A percentile compares a stretch with the other conserved stretches of the same genome.
phyloP scores from a whole-genome alignment of 805 yeast species.

The Alloascoidea africana region DNA sequence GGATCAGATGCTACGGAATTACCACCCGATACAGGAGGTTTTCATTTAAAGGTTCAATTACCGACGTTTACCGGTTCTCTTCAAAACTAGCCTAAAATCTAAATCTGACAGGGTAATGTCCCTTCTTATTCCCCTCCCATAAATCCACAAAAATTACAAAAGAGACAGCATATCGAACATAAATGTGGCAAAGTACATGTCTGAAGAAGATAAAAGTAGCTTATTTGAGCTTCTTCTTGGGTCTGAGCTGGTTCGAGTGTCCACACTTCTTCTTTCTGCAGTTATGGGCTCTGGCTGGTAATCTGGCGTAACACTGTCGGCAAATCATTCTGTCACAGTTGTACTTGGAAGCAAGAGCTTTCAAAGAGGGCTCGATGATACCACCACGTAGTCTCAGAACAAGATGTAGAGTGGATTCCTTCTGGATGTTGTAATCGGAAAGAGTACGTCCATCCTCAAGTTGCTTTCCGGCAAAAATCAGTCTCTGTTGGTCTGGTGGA shows the following conservation, averaged over 20 bases:
- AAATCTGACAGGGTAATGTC: too few relatives aligned
- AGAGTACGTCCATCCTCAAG: slow-evolving; percentile 58
- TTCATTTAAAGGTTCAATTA: too few relatives aligned
- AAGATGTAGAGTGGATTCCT: slow-evolving; percentile 56
- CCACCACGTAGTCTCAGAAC: slow-evolving; percentile 69
- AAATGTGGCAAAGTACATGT: too few relatives aligned
- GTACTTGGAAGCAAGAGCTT: slow-evolving; percentile 84
- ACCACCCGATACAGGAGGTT: too few relatives aligned
- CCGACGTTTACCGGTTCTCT: too few relatives aligned
- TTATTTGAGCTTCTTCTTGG: slow-evolving; percentile 88
- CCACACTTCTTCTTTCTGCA: slow-evolving; percentile 97
- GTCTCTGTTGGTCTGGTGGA: slow-evolving; percentile 60
- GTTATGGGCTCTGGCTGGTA: slow-evolving; percentile 95
- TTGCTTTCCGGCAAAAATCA: slow-evolving; percentile 60
- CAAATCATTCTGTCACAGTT: slow-evolving; percentile 87
- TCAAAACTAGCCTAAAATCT: too few relatives aligned
- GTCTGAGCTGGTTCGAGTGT: slow-evolving; percentile 91
- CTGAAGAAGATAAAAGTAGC: slow-evolving; percentile 20
- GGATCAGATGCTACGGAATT: too few relatives aligned
- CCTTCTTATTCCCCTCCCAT: too few relatives aligned
- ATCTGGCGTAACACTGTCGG: slow-evolving; percentile 92
- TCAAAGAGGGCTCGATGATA: slow-evolving; percentile 86
- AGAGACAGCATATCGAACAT: too few relatives aligned
- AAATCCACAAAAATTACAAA: too few relatives aligned
- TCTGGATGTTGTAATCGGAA: slow-evolving; percentile 60